Conservation (phyloP, 257 asterid species). For the Nicotiana knightiana region DNA sequence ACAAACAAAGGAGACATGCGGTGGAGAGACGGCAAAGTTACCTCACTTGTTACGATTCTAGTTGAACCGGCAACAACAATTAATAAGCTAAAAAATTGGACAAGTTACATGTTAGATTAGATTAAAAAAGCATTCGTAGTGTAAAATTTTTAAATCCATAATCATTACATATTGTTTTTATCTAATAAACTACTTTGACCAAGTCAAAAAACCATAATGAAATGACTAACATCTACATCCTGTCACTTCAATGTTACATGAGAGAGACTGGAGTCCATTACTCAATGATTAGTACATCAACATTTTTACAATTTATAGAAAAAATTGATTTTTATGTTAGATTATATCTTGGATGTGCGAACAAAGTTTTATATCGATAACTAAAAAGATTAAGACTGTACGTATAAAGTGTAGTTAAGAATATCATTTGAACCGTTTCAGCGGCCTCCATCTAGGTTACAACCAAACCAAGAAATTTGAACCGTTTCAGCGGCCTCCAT, state of each 20-base stretch:
- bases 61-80: no score
- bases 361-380: no score
- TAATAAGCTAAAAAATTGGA: not conserved
- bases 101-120: not conserved
- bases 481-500: not conserved
- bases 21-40: no score
- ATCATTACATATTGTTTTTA: not conserved
- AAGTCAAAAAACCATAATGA: not conserved
- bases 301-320: not conserved
- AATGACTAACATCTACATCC: not conserved
- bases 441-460: not conserved
- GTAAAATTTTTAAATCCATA: not conserved
- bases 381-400: accelerated
- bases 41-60: no score
- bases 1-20: no score
- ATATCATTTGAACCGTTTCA: no score
- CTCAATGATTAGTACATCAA: not conserved
- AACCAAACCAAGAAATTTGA: no score
- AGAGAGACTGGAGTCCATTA: not conserved
- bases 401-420: no score
- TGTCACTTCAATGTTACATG: not conserved
- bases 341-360: no score
- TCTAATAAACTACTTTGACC: constrained; percentile 9
- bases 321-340: no score
- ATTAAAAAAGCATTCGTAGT: no score